Base-by-base conservation (phyloP, 371 early-diverging fungal species). In the Sporodiniella umbellata region DNA sequence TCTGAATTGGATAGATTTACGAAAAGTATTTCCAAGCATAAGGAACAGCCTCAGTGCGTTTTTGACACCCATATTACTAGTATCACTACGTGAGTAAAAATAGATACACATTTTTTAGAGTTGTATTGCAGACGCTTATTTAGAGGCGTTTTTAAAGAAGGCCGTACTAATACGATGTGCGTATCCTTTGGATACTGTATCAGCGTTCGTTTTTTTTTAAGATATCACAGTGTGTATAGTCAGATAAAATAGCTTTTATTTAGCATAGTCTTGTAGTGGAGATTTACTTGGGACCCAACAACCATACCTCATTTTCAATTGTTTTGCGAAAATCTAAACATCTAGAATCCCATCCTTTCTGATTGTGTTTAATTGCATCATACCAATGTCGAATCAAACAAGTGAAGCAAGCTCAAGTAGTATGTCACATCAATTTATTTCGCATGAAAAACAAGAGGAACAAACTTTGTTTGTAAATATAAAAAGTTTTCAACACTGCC, bases 381-480 rank as follows among this genome's bases (percentile, higher is more conserved):
- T 22, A 18, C 5, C 8, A 40, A 40, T 40, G 40, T 21, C 40
- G 21, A 40, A 17, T 8, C 2, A 22, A 25, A n/a, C 28, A 23
- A 43, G 15, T 26, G 24, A 26, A 24, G 26, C 11, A 43, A 35
- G n/a, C 35, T 14, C 26, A 8, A 43, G 17, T 26, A 43, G 25
- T 25, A 14, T 15, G 26, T 26, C 26, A 4, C 26, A n/a, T 5
- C 44, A 43, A 43, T n/a, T n/a, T 19, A 25, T 43, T 11, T 14
- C 44, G 14, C 28, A 8, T 23, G 45, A 54, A 23, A 44, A 45
- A 19, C 54, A 60, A 11, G 45, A 54, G 19, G 60, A 60, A n/a
- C 60, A 60, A 25, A 46, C 60, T 14, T 17, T 54, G 11, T 40
- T 54, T 54, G 60, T 60, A 60, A 50, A 26, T 40, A 40, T 12